Evolutionary conservation across 495 filamentous ascomycete genomes (phyloP).

Genomic region (Penicillium argentinense): DNA sequence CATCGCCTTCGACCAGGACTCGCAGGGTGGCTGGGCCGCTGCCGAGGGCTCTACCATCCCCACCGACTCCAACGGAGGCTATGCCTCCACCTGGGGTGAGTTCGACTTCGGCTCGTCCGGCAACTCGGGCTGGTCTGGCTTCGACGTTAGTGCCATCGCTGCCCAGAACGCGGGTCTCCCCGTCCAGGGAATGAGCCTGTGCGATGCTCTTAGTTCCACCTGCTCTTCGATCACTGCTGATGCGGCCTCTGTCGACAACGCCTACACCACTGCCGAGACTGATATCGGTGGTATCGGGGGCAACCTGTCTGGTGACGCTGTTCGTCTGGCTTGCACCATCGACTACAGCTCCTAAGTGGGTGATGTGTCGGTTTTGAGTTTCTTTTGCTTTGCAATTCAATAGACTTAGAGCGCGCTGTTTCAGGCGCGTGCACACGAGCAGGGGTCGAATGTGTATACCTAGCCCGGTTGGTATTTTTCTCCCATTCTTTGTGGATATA

Average conservation of each 20-base stretch:
- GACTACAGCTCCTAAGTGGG: conserved; percentile 31
- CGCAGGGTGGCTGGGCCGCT: conserved; percentile 41
- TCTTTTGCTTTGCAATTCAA: conserved; percentile 4
- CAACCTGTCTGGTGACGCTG: conserved; percentile 30
- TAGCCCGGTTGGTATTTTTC: conserved; percentile 18
- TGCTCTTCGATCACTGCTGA: conserved; percentile 35
- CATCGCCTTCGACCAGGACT: conserved; percentile 49
- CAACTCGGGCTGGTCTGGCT: conserved; percentile 42
- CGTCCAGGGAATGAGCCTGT: conserved; percentile 39
- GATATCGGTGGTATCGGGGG: conserved; percentile 41
- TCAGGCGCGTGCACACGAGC: conserved; percentile 1
- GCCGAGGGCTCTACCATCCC: conserved; percentile 32
- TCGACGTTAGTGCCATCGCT: conserved; percentile 42
- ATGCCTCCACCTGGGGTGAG: conserved; percentile 46
- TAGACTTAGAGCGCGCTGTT: conserved; percentile 13
- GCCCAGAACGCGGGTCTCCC: conserved; percentile 32
- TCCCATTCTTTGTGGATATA: conserved; percentile 20
- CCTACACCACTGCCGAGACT: conserved; percentile 36
- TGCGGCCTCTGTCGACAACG: conserved; percentile 32
- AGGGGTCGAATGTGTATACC: conserved; percentile 13
- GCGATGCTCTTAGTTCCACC: conserved; percentile 21
- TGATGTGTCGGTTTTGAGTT: conserved; percentile 5
- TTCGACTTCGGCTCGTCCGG: conserved; percentile 38
- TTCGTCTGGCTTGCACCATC: conserved; percentile 30
- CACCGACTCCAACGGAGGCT: conserved; percentile 31